Conservation (phyloP, 208 protist genomes). For the Plasmodiophora brassicae region DNA sequence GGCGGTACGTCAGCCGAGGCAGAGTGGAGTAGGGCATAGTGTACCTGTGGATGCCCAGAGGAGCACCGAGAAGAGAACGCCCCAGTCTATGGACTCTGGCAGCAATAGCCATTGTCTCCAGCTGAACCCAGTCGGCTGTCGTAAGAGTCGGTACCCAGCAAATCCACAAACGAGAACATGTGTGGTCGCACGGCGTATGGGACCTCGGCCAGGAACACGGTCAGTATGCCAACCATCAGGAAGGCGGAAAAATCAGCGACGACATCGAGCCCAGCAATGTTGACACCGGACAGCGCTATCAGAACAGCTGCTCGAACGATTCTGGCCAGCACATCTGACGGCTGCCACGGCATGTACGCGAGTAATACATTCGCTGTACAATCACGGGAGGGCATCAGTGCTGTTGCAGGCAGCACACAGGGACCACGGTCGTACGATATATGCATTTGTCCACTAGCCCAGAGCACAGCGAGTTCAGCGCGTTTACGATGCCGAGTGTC, state of each 20-base stretch:
- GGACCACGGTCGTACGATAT: neutral
- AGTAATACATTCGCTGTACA: neutral
- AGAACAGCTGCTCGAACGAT: neutral
- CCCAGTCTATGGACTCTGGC: neutral
- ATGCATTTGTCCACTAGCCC: neutral
- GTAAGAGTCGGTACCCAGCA: neutral
- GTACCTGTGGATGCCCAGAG: constrained; percentile 7
- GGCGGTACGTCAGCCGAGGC: neutral
- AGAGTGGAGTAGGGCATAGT: neutral
- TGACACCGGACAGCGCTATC: neutral
- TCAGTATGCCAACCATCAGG: neutral
- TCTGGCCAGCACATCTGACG: neutral
- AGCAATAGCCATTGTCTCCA: neutral
- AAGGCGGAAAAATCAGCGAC: neutral
- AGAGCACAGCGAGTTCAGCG: neutral
- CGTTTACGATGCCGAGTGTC: neutral
- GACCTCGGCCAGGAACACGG: neutral
- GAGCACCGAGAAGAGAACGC: neutral
- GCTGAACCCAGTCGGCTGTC: neutral
- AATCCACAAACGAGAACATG: neutral
- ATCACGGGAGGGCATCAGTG: neutral
- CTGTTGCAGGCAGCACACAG: too few relatives aligned
- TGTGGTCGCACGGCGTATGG: neutral
- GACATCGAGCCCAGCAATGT: neutral
- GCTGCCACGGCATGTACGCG: neutral